Base-by-base conservation (phyloP, 805 yeast species). In the Candida vaughaniae region DNA sequence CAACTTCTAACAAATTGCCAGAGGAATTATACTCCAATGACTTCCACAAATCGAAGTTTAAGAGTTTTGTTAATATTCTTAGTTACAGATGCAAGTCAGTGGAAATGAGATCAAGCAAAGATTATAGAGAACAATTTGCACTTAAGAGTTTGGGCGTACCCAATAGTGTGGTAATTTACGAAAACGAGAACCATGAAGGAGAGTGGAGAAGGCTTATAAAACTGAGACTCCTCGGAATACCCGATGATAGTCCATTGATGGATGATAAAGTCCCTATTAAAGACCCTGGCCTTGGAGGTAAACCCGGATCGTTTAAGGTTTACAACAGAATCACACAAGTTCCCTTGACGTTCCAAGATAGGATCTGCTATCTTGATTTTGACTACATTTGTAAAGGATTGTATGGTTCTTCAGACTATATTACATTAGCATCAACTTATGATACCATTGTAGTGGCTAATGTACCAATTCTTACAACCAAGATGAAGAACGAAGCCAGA, bases 1-100 rank as follows among this genome's bases (percentile, higher is more conserved):
- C 89, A 3, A 83, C 88, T 2, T 78, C 86, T 3, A 83, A 83
- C 47, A 69, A 85, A 52, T 60, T 82, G 11, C 90, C 90, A 0
- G 85, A 82, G 46, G 84, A 82, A 41, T 64, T 83, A 27, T 83
- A 83, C 48, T 73, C 85, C 3, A 79, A 79, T 9, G 80, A 76
- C 39, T 81, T 82, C 55, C 74, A 77, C 43, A 77, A 73, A 46
- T 60, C 68, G 4, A 78, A 78, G 32, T 80, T 83, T 52, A 67
- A 71, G 39, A 60, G 71, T 7, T 83, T 83, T 55, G 75, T 76
- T 33, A 64, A 71, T 9, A 70, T 83, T 3, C 58, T 83, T 22
- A 75, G 77, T 44, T 50, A 76, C 15, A 63, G 87, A 39, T 83
- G 90, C 55, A 66, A 72, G 12, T 66, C 79, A 0, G 60, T 77